phyloP scores from a whole-genome alignment of 2,329 filamentous ascomycete genomes.

The Botrytis deweyae region DNA sequence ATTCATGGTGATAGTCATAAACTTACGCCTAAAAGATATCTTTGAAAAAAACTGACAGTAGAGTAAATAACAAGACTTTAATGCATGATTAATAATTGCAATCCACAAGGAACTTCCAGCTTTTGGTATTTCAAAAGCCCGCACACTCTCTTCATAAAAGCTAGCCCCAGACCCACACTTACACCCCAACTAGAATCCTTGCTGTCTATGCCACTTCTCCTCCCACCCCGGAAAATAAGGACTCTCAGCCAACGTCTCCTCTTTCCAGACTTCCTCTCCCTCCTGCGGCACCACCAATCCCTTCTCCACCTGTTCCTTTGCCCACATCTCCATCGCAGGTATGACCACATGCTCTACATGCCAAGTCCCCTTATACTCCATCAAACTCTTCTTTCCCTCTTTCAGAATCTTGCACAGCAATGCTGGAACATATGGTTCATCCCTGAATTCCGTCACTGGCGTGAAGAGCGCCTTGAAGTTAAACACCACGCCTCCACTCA shows the following conservation, averaged over 20 bases:
- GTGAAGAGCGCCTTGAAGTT: conserved; percentile 90
- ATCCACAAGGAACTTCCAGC: not conserved
- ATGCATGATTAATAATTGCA: not conserved
- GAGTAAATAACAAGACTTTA: not conserved
- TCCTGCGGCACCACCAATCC: conserved; percentile 52
- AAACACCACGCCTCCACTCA: conserved; percentile 75
- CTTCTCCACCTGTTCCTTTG: conserved; percentile 62
- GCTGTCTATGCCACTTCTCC: conserved; percentile 66
- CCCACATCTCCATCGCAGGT: conserved; percentile 62
- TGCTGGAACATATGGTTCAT: conserved; percentile 72
- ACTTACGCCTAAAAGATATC: not conserved
- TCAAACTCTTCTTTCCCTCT: conserved; percentile 67
- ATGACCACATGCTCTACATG: conserved; percentile 73
- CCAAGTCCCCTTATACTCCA: conserved; percentile 82
- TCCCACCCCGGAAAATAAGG: conserved; percentile 78
- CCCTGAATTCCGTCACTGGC: conserved; percentile 63
- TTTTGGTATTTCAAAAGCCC: not conserved
- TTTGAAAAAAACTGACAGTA: not conserved
- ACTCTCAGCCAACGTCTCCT: conserved; percentile 68
- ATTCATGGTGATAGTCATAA: not conserved
- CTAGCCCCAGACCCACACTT: not conserved
- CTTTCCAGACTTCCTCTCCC: conserved; percentile 46
- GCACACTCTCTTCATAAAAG: not conserved
- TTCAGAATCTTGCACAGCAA: conserved; percentile 67
- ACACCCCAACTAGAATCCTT: conserved; percentile 50